Conservation (phyloP, 192 early-diverging fungal genomes). For the Powellomyces hirtus region DNA sequence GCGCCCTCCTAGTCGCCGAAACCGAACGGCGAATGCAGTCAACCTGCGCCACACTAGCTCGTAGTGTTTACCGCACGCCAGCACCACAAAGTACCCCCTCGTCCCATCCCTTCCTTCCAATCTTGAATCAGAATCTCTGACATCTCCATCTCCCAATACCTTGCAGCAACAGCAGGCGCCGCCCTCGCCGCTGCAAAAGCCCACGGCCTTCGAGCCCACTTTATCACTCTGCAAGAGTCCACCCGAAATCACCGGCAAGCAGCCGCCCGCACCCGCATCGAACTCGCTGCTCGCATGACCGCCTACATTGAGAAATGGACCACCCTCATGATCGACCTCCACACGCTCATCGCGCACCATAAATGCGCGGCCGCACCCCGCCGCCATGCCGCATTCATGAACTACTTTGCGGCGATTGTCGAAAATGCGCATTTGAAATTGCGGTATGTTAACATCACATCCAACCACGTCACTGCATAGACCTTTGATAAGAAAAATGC, state of each 20-base stretch:
- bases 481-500: background rate
- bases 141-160: background rate
- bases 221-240: background rate
- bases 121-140: background rate
- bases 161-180: background rate
- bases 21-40: background rate
- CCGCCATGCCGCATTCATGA: background rate
- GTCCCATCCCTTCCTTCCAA: background rate
- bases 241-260: background rate
- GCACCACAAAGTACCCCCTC: background rate
- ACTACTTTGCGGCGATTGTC: slow-evolving; percentile 10
- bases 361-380: slow-evolving; percentile 4
- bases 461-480: background rate
- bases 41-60: background rate
- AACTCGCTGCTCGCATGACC: background rate
- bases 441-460: background rate
- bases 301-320: slow-evolving; percentile 4
- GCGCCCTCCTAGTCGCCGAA: background rate
- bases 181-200: slow-evolving; percentile 20
- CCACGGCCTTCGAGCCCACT: background rate
- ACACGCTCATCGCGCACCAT: background rate
- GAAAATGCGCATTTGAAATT: slow-evolving; percentile 10
- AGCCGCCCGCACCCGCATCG: background rate
- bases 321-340: background rate
- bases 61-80: background rate